phyloP scores from a whole-genome alignment of 495 filamentous ascomycete genomes.

The Trypethelium eluteriae region DNA sequence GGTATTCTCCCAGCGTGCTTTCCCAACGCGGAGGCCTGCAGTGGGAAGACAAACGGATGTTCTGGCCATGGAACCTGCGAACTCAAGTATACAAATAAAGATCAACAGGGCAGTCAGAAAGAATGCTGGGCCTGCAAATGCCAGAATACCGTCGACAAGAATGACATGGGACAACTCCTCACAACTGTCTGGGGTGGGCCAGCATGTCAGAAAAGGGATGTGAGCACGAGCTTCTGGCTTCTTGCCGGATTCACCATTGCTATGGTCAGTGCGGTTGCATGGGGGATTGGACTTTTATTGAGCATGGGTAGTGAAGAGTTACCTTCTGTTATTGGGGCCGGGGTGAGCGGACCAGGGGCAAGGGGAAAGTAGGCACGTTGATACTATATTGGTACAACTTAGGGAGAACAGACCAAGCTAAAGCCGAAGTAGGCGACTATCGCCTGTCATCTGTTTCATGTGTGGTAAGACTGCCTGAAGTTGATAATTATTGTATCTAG shows the following conservation, averaged over 20 bases:
- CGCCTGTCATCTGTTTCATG: neutral
- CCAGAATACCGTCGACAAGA: constrained; percentile 38
- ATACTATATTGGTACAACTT: neutral
- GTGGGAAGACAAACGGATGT: constrained; percentile 58
- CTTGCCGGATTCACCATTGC: constrained; percentile 61
- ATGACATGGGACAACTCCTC: constrained; percentile 41
- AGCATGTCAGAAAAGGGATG: constrained; percentile 85
- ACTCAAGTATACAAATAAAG: constrained; percentile 44
- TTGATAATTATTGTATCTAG: neutral
- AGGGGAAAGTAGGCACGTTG: constrained; percentile 9
- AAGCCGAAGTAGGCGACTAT: neutral
- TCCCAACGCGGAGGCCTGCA: constrained; percentile 51
- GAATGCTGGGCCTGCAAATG: constrained; percentile 75
- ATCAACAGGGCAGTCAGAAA: constrained; percentile 19
- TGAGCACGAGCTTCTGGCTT: constrained; percentile 81
- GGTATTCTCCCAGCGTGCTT: constrained; percentile 55
- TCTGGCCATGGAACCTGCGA: constrained; percentile 67
- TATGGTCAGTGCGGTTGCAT: constrained; percentile 51
- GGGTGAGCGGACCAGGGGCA: constrained; percentile 56
- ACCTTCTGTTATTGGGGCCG: constrained; percentile 80
- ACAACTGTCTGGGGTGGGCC: constrained; percentile 68
- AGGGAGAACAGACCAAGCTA: too few relatives aligned
- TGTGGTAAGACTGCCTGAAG: neutral
- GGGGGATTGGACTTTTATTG: constrained; percentile 67
- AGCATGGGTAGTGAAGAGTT: constrained; percentile 70